A percentile compares a stretch with the other conserved stretches of the same genome.
phyloP scores from a whole-genome alignment of 257 asterid species.

The Avicennia marina region DNA sequence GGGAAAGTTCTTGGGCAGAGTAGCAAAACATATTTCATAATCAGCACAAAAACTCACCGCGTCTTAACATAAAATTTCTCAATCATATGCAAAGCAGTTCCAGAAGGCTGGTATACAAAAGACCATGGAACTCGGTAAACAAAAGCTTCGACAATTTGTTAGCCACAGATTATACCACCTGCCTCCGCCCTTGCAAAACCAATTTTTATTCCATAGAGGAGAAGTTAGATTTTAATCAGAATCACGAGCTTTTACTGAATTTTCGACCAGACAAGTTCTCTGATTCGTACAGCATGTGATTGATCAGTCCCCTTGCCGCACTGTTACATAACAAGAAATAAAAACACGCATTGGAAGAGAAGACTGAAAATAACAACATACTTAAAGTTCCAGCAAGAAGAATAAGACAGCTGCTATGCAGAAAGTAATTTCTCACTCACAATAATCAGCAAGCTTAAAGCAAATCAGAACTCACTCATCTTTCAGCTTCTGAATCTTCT shows the following conservation, averaged over 20 bases:
- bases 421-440: no score
- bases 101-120: not conserved
- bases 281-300: constrained; percentile 84
- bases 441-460: not conserved
- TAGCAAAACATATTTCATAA: not conserved
- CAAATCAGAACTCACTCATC: constrained; percentile 59
- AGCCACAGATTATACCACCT: not conserved
- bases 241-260: constrained; percentile 48
- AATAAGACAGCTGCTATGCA: no score
- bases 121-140: not conserved
- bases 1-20: no score
- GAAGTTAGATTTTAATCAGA: constrained; percentile 8
- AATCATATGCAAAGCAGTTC: not conserved
- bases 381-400: no score
- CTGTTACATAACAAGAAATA: constrained; percentile 33
- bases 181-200: not conserved
- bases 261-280: constrained; percentile 69
- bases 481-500: constrained; percentile 73
- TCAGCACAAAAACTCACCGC: constrained; percentile 1
- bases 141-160: not conserved
- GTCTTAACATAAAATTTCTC: not conserved
- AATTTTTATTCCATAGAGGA: not conserved
- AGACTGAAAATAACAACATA: no score
- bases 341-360: not conserved
- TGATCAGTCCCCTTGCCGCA: constrained; percentile 92